These are phyloP conservation scores for Kuraishia borneana DNA, from an alignment of 805 yeast genomes.

Conservation along the genomic window DNA sequence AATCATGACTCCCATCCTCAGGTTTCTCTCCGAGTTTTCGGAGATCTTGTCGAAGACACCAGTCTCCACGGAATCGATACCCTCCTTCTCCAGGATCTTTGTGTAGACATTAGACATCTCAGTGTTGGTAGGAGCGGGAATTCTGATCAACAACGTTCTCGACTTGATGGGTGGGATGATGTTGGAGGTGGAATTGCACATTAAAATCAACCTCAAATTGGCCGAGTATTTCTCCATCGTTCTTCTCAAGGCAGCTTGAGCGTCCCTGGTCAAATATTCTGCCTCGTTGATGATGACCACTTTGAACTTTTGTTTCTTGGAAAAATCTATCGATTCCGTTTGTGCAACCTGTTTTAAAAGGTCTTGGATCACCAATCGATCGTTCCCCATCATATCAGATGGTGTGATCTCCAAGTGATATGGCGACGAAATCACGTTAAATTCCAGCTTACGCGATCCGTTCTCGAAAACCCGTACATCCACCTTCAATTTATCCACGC, in stretches of 20 bases:
- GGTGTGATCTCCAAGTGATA: conserved; percentile 94
- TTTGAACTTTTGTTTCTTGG: conserved; percentile 37
- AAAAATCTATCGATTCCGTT: conserved; percentile 86
- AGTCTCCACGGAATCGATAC: conserved; percentile 13
- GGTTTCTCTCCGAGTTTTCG: conserved; percentile 48
- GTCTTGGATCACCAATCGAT: conserved; percentile 90
- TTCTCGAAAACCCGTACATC: conserved; percentile 82
- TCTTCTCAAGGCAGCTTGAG: conserved; percentile 90
- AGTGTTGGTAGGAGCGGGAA: conserved; percentile 62
- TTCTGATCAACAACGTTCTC: conserved; percentile 79
- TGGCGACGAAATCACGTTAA: conserved; percentile 86
- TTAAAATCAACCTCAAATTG: conserved; percentile 71
- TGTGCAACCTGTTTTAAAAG: conserved; percentile 89
- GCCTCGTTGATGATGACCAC: conserved; percentile 88
- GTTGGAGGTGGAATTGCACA: conserved; percentile 84
- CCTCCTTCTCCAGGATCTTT: conserved; percentile 37
- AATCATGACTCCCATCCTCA: conserved; percentile 67
- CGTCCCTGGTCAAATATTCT: conserved; percentile 80
- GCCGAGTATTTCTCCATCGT: conserved; percentile 93
- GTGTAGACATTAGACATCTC: conserved; percentile 50
- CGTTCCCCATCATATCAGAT: conserved; percentile 92
- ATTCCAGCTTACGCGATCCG: conserved; percentile 66
- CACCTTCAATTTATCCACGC: conserved; percentile 75
- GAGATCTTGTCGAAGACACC: conserved; percentile 45
- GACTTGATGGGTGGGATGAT: conserved; percentile 92